Percentiles rank a stretch among this genome's conserved stretches.
Evolutionary conservation across 805 yeast species (phyloP).

Genomic region (Suhomyces kilbournensis): DNA sequence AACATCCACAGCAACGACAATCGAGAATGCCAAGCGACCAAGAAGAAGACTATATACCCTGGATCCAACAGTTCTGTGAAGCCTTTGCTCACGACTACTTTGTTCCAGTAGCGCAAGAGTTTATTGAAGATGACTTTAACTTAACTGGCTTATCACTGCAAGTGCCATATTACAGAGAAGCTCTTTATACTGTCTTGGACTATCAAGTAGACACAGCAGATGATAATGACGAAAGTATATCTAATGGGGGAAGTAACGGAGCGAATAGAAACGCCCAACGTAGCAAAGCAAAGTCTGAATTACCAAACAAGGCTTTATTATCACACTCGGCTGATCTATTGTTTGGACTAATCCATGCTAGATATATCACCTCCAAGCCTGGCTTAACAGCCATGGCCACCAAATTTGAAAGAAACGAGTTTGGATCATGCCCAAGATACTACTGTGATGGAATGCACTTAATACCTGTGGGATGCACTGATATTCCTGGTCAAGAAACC

Average conservation of each 20-base stretch:
- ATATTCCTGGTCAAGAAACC: constrained; percentile 86
- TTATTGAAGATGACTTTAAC: constrained; percentile 95
- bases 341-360: constrained; percentile 91
- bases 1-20: background rate
- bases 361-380: constrained; percentile 83
- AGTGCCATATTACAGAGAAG: constrained; percentile 89
- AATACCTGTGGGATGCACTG: constrained; percentile 88
- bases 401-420: constrained; percentile 82
- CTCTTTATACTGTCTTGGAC: constrained; percentile 86
- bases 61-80: constrained; percentile 81
- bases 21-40: constrained; percentile 37
- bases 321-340: constrained; percentile 89
- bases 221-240: constrained; percentile 19
- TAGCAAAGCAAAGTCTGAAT: constrained; percentile 44
- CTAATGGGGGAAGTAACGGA: constrained; percentile 6
- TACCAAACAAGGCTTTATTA: constrained; percentile 69
- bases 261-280: constrained; percentile 10
- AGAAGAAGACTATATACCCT: constrained; percentile 62
- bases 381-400: constrained; percentile 92
- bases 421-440: constrained; percentile 90
- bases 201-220: constrained; percentile 57
- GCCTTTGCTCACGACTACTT: constrained; percentile 84
- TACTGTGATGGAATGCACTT: constrained; percentile 86
- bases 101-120: constrained; percentile 87
- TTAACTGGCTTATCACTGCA: constrained; percentile 81